phyloP scores from a whole-genome alignment of 2,329 filamentous ascomycete species.

The Colletotrichum viniferum region DNA sequence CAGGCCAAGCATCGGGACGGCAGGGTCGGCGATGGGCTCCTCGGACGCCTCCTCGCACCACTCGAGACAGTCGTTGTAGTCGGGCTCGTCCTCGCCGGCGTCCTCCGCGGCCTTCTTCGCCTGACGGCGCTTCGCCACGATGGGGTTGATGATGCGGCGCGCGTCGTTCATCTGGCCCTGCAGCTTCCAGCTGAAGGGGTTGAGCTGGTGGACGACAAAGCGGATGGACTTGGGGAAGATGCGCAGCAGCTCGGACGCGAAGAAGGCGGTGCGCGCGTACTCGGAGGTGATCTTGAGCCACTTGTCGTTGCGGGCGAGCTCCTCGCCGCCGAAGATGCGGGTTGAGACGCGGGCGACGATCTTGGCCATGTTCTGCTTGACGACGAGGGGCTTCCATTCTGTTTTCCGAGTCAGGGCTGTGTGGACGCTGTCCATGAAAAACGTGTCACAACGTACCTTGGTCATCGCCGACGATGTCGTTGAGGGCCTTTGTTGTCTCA shows the following conservation, averaged over 20 bases:
- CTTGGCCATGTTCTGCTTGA: conserved; percentile 5
- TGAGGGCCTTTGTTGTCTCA: conserved; percentile 6
- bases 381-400: conserved; percentile 18
- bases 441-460: not conserved
- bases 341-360: conserved; percentile 25
- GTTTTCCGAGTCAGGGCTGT: not conserved
- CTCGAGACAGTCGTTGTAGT: conserved; percentile 26
- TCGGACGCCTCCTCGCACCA: conserved; percentile 22
- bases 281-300: conserved; percentile 24
- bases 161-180: conserved; percentile 23
- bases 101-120: conserved; percentile 16
- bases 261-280: conserved; percentile 11
- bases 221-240: conserved; percentile 22
- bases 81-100: not conserved
- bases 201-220: conserved; percentile 18
- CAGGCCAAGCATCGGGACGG: conserved; percentile 17
- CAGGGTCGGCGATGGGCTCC: conserved; percentile 15
- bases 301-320: conserved; percentile 23
- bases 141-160: conserved; percentile 19
- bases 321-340: conserved; percentile 26
- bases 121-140: conserved; percentile 17
- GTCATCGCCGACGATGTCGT: not conserved
- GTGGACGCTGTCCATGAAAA: rapidly evolving
- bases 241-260: conserved; percentile 15
- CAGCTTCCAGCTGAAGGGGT: conserved; percentile 16